Conservation (phyloP, 1,139 yeast species). For the Candida gigantensis region DNA sequence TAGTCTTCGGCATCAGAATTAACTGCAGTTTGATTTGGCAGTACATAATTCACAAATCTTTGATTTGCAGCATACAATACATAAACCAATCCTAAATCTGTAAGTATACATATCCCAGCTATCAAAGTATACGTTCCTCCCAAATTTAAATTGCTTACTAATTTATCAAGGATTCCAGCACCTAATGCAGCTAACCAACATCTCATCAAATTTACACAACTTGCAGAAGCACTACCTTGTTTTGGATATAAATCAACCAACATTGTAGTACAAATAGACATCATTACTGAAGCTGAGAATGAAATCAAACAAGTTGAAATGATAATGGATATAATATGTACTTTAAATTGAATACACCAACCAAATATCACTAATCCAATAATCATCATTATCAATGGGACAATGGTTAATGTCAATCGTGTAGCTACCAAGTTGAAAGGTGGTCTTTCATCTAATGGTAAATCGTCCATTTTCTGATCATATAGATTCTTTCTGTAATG, state of each 20-base stretch:
- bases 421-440: constrained; percentile 29
- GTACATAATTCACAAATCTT: constrained; percentile 3
- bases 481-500: constrained; percentile 26
- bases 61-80: constrained; percentile 17
- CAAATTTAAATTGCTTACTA: constrained; percentile 28
- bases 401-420: constrained; percentile 25
- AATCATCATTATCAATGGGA: constrained; percentile 33
- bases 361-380: constrained; percentile 57
- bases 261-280: constrained; percentile 28
- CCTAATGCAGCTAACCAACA: constrained; percentile 39
- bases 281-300: constrained; percentile 20
- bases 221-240: constrained; percentile 31
- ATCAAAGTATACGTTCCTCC: constrained; percentile 42
- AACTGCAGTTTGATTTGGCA: constrained; percentile 5
- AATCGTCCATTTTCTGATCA: constrained; percentile 45
- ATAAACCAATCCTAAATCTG: constrained; percentile 21
- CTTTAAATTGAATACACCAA: constrained; percentile 60
- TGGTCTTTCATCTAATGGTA: constrained; percentile 17
- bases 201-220: constrained; percentile 33
- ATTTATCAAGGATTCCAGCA: constrained; percentile 33
- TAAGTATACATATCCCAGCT: constrained; percentile 28
- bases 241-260: constrained; percentile 33
- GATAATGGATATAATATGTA: constrained; percentile 55
- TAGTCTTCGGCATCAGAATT: constrained; percentile 5
- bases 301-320: constrained; percentile 57